Conservation (phyloP, 352 stramenopile species). For the Plasmopara viticola region DNA sequence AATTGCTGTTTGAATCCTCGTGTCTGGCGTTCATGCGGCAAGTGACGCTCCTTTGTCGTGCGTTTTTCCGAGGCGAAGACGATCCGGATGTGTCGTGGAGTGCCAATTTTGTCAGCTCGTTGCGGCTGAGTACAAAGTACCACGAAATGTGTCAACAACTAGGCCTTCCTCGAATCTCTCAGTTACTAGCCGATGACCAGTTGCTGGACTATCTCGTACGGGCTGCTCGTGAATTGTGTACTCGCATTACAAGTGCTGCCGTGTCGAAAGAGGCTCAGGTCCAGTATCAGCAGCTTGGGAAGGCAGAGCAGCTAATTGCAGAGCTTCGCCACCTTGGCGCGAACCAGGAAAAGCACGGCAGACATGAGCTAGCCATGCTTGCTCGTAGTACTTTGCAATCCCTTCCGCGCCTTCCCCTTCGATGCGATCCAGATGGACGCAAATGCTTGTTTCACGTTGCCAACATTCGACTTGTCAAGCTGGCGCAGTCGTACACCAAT, state of each 20-base stretch:
- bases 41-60: constrained; percentile 66
- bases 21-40: constrained; percentile 71
- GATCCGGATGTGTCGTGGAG: constrained; percentile 71
- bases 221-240: constrained; percentile 45
- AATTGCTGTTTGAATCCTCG: constrained; percentile 71
- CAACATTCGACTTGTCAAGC: constrained; percentile 52
- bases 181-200: constrained; percentile 42
- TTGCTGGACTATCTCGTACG: constrained; percentile 52
- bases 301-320: constrained; percentile 35
- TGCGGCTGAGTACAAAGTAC: constrained; percentile 71
- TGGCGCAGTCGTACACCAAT: constrained; percentile 72
- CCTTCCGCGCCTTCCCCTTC: constrained; percentile 53
- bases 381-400: constrained; percentile 41
- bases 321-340: constrained; percentile 27
- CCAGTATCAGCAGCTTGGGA: constrained; percentile 49
- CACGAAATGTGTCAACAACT: constrained; percentile 73
- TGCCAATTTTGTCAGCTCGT: constrained; percentile 70
- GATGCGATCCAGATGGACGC: constrained; percentile 31
- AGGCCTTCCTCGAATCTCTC: constrained; percentile 48
- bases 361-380: constrained; percentile 12
- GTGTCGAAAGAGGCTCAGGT: constrained; percentile 42
- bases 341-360: constrained; percentile 1
- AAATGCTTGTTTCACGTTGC: constrained; percentile 48
- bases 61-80: constrained; percentile 70
- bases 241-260: constrained; percentile 34